A percentile compares a stretch with the other conserved stretches of the same genome.
Conservation (phyloP, 495 filamentous ascomycete species). For the Sphaerosporella brunnea region DNA sequence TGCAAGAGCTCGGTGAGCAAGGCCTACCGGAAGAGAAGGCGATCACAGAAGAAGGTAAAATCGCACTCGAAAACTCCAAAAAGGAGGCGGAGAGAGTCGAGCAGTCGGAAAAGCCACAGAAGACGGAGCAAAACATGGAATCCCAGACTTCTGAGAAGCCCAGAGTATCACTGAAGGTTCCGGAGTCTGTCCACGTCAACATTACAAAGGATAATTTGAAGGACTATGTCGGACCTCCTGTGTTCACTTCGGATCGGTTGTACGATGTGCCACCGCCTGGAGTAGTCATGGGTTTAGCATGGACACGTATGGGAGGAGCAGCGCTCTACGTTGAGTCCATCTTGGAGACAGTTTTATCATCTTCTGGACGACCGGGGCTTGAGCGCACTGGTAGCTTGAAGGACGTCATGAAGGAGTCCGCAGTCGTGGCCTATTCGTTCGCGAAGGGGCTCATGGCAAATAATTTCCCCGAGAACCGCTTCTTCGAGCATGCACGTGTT, state of each 20-base stretch:
- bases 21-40: slow-evolving; percentile 65
- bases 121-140: slow-evolving; percentile 37
- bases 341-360: slow-evolving; percentile 58
- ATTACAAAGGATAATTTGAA: slow-evolving; percentile 84
- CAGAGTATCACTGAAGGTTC: slow-evolving; percentile 64
- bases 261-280: slow-evolving; percentile 93
- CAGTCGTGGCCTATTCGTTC: slow-evolving; percentile 85
- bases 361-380: slow-evolving; percentile 54
- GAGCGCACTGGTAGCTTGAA: slow-evolving; percentile 89
- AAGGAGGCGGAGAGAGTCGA: slow-evolving; percentile 28
- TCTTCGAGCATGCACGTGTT: slow-evolving; percentile 90
- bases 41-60: slow-evolving; percentile 75
- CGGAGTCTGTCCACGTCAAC: slow-evolving; percentile 66
- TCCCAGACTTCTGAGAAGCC: slow-evolving; percentile 59
- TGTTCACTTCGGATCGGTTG: slow-evolving; percentile 88
- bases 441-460: slow-evolving; percentile 74
- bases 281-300: slow-evolving; percentile 96
- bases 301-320: slow-evolving; percentile 94
- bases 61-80: slow-evolving; percentile 51
- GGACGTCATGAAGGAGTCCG: slow-evolving; percentile 95
- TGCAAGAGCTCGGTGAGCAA: slow-evolving; percentile 83
- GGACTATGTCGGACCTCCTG: slow-evolving; percentile 90
- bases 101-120: slow-evolving; percentile 24
- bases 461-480: slow-evolving; percentile 71
- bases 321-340: slow-evolving; percentile 97